Base-by-base conservation (phyloP, 225 moss, liverwort and hornwort genomes). In the Thuidium tamariscinum region DNA sequence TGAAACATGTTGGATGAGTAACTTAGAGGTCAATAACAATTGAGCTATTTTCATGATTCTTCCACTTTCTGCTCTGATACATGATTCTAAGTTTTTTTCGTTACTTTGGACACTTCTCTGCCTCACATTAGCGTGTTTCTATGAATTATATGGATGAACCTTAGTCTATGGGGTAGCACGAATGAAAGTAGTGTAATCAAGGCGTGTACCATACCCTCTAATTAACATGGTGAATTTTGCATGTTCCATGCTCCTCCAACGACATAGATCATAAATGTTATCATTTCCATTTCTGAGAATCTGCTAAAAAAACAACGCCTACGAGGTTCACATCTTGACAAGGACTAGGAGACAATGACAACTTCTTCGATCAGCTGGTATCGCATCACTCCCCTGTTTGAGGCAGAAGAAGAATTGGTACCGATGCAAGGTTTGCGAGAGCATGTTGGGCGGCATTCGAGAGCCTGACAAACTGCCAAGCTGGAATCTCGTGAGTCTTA, bases 141-240 rank as follows among this genome's bases (percentile, higher is more conserved):
- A 16, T 26, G 56, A 26, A 56, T 56, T 55, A 56, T 77, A 37
- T 36, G 2, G 7, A 36, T 77, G 25, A 56, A 17, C 26, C 10
- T 55, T 0, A 49, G 7, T 49, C 16, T 54, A 22, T 25, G 54
- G 36, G 36, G 54, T n/a, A n/a, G 22, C 3, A 0, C 19, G 0
- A 23, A 9, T 30, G 48, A 30, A 70, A 4, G 20, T 44, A 51
- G 73, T 49, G 49, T 34, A 8, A 34, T 74, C 13, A 34, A 34
- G 21, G 49, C 1, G 4, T 1, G 2, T 2, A 74, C 10, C 73
- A 32, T 29, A 48, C 9, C 21, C 51, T 7, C 1, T 34, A 34
- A 9, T 52, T 13, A 75, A 9, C 4, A n/a, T 36, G n/a, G 74
- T 36, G 36, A 66, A 66, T 36, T 66, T 10, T 34, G 34, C 34